Evolutionary conservation across 257 asterid genomes (phyloP), one percentile per base, ranked within the genome.

Genomic region (Vinca minor): DNA sequence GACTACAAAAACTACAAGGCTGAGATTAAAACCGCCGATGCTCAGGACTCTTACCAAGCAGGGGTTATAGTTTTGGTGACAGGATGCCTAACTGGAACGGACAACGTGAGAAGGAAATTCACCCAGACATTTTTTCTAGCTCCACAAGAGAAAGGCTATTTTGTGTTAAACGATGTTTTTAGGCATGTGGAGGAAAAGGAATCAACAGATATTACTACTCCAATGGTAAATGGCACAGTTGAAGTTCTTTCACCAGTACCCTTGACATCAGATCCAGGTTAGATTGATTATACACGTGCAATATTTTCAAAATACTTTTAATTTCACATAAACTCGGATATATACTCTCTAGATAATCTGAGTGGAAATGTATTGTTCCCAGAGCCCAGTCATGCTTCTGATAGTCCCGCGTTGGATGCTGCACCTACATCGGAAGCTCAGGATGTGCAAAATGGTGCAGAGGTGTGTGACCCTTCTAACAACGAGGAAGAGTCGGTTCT

Each of bases 1-100:
- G 94, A 85, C 73, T 92, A 82, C 86, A 87, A 87, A 76, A 89
- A 84, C 84, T 87, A 78, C 88, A 92, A 85, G 83, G 93, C 95
- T 32, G 98, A 92, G 79, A 92, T 92, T 71, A 83, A 73, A 74
- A 87, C 91, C 64, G 95, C 94, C 17, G 96, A 92, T 81, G 95
- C 98, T 15, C 98, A 92, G 79, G 85, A 72, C 17, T 92, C 98
- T 68, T 75, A 66, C 54, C 70, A 82, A 48, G 83, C 71, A 48
- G 98, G 97, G 46, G 94, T 92, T 52, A 75, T 85, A 59, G 91
- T 92, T 67, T 74, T 89, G 20, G 98, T 92, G 63, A 92, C 95
- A 58, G 97, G 98, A 63, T 87, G 86, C 77, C 77, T 87, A 80
- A 92, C 96, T 31, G 97, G 89, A 73, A 72, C 63, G 59, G 97